Base-by-base conservation (phyloP, 306 rosid genomes). In the Dalbergia cochinchinensis region DNA sequence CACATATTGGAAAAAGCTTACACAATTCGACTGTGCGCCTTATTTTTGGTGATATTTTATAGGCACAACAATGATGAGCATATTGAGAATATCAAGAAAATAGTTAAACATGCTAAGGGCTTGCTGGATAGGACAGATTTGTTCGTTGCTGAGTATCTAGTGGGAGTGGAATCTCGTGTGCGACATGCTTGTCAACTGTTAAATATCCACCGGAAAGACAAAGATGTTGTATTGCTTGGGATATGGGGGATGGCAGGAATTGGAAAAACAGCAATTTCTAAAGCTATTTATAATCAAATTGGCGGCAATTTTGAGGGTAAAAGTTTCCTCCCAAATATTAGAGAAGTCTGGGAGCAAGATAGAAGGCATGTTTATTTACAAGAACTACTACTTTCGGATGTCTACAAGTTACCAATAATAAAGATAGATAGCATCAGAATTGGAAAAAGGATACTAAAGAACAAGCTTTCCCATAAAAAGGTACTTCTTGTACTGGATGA, bases 231-330 rank as follows among this genome's bases (percentile, higher is more conserved):
- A 31, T 6, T 81, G 11, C 3, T 60, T 0, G 81, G 81, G 19
- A 54, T 77, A 16, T 77, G 81, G 74, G 81, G 81, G 0, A 77
- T 77, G 81, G 74, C 65, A 1, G 83, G 83, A 1, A 50, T 70
- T 61, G 76, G 76, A n/a, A 71, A 71, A 71, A 71, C 76, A 51
- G 34, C 76, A 7, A 71, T 71, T 51, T 64, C 64, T 3, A 71
- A 71, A 53, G 76, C 76, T 16, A 53, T 71, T n/a, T 71, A 53
- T 14, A 71, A 71, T 4, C 4, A 65, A 58, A 65, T 34, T 37
- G 14, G 16, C 0, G 34, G 34, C 10, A 26, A 14, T 6, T 66
- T 66, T 22, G 74, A 54, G 55, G 57, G 58, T 14, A 65, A 20
- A 5, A 65, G 81, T 13, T 77, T 66, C 34, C 66, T 77, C 11